phyloP scores from a whole-genome alignment of 2,329 filamentous ascomycete species.

The Ceratocystis destructans region DNA sequence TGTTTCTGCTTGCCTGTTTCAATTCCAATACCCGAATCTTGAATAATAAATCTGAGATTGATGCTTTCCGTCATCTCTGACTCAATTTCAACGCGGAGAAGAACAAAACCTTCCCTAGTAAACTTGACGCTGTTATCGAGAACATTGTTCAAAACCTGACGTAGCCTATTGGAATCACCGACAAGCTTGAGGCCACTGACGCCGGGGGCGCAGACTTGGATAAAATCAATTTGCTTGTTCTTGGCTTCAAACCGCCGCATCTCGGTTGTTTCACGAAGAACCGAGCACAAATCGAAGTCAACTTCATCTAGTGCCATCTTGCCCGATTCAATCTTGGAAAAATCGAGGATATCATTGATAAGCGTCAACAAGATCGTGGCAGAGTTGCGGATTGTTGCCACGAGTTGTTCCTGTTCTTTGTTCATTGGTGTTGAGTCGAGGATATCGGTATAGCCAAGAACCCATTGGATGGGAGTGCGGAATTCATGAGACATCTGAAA shows the following conservation, averaged over 20 bases:
- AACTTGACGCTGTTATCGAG: constrained; percentile 68
- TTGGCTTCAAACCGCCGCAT: constrained; percentile 79
- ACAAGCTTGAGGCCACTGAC: constrained; percentile 55
- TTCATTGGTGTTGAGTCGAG: constrained; percentile 53
- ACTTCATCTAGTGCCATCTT: constrained; percentile 67
- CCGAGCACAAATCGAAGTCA: constrained; percentile 59
- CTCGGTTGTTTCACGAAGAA: constrained; percentile 66
- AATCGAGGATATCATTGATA: constrained; percentile 84
- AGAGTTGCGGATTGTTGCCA: constrained; percentile 65
- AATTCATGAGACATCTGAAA: constrained; percentile 66
- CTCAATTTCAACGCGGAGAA: constrained; percentile 49
- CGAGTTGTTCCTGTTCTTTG: constrained; percentile 59
- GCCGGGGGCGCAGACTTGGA: constrained; percentile 47
- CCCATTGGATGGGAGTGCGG: constrained; percentile 63
- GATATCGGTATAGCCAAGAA: constrained; percentile 68
- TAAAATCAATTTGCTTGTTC: constrained; percentile 62
- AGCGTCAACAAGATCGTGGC: constrained; percentile 72
- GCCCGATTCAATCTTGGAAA: constrained; percentile 74
- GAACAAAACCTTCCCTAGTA: constrained; percentile 53
- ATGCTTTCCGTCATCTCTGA: constrained; percentile 51
- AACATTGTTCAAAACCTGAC: constrained; percentile 72
- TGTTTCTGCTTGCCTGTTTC: constrained; percentile 60
- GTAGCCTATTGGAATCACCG: constrained; percentile 69
- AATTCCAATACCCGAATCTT: constrained; percentile 71
- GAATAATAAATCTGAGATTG: constrained; percentile 55